Conservation (phyloP, 768 basidiomycete species). For the Mycena chlorophos region DNA sequence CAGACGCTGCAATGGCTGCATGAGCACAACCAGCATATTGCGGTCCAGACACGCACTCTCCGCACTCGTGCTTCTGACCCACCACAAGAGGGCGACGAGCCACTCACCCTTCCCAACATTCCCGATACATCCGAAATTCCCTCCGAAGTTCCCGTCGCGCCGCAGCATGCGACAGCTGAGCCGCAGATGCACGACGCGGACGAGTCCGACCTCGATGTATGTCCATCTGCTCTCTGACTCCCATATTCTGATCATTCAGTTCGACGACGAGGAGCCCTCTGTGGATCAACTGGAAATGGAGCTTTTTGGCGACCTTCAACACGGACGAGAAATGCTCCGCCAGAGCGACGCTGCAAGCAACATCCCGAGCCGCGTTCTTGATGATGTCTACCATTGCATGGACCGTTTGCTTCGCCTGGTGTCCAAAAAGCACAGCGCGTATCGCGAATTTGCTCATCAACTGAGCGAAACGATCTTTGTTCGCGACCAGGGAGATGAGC, state of each 20-base stretch:
- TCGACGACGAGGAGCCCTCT: too few relatives aligned
- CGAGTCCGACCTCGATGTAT: too few relatives aligned
- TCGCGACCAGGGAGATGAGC: background rate
- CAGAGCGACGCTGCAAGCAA: background rate
- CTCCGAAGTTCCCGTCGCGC: too few relatives aligned
- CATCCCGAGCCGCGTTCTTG: conserved; percentile 1
- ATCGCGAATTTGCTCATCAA: conserved; percentile 4
- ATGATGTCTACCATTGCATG: conserved; percentile 11
- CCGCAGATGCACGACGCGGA: too few relatives aligned
- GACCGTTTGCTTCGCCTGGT: conserved; percentile 6
- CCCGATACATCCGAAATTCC: too few relatives aligned
- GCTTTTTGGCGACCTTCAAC: background rate
- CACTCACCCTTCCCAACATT: conserved; percentile 5
- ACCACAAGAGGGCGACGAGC: background rate
- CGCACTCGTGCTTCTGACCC: conserved; percentile 9
- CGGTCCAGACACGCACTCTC: conserved; percentile 15
- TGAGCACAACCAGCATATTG: conserved; percentile 2
- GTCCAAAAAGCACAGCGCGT: conserved; percentile 4
- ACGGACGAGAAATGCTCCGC: background rate
- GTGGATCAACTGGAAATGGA: too few relatives aligned
- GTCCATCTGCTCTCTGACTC: too few relatives aligned
- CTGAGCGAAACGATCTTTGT: conserved; percentile 6
- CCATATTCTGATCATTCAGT: too few relatives aligned
- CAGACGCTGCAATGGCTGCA: conserved; percentile 16
- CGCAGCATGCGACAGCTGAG: too few relatives aligned